Evolutionary conservation across 257 asterid species (phyloP), one percentile per base, ranked within the genome.

Genomic region (Asclepias syriaca): DNA sequence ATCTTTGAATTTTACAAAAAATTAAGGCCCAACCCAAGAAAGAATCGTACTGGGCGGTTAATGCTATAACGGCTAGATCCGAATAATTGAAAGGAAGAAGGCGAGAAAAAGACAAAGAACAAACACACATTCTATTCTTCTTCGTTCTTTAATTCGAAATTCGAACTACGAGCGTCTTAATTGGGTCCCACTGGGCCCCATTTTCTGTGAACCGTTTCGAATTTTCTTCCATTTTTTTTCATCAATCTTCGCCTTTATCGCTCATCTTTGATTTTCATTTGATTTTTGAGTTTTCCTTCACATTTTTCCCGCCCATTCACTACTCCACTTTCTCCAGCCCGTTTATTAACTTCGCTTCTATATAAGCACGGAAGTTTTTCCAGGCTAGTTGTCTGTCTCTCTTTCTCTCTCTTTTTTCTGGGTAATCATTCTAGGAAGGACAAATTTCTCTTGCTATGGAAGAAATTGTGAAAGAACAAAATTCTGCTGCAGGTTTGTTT

Each of bases 171-270:
- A 68, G 72, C 72, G 63, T 50, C 72, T 29, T 24, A 54, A 50
- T 68, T 24, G 57, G 72, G 72, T 32, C 72, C 72, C 37, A 50
- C 72, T 4, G 6, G 72, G 72, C 27, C 72, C 72, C 72, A 50
- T 8, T 5, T 15, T 48, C 22, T 14, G 8, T 6, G 43, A 68
- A 60, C 59, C 72, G 72, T 68, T 68, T 45, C 58, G 2, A 27
- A 61, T 16, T 64, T 64, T 64, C 29, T 5, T 5, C 57, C 46
- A 22, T 18, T 56, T 32, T 56, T 24, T 13, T 22, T 3, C 15
- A 6, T 43, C 27, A 2, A 10, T 48, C 72, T 48, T 32, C 72
- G 19, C 27, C 63, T 68, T 68, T 29, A 1, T 10, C 58, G 0
- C 19, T 27, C 59, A 7, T 43, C 11, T 43, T 43, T 43, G 48